Conservation (phyloP, 345 rosid genomes). For the Boechera stricta region DNA sequence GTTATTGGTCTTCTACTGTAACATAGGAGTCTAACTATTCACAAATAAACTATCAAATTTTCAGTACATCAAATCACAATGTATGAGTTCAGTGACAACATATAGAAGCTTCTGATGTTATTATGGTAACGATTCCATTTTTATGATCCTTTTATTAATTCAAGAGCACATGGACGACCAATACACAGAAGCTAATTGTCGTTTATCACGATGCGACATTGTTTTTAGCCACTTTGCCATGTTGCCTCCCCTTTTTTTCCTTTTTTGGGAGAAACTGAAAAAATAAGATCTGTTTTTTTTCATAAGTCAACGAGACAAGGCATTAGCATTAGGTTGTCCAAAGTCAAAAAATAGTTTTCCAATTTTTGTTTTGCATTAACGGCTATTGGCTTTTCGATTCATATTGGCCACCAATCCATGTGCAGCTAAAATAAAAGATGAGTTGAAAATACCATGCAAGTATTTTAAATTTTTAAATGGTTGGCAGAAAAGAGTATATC, state of each 20-base stretch:
- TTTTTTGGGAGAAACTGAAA: neutral
- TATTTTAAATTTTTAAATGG: neutral
- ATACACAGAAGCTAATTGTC: neutral
- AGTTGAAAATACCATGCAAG: conserved; percentile 1
- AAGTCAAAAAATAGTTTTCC: conserved; percentile 20
- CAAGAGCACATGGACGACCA: conserved; percentile 24
- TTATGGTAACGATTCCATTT: neutral
- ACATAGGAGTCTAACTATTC: neutral
- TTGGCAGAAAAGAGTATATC: conserved; percentile 10
- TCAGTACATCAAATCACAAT: neutral
- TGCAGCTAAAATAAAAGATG: neutral
- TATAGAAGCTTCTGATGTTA: neutral
- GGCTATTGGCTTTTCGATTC: neutral
- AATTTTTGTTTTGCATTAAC: neutral
- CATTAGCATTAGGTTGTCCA: neutral
- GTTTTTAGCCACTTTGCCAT: neutral
- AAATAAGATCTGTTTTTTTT: neutral
- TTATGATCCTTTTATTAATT: neutral
- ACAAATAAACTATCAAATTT: neutral
- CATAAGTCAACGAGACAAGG: conserved; percentile 11
- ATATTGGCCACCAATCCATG: conserved; percentile 25
- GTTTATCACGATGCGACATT: neutral
- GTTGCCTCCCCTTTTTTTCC: neutral
- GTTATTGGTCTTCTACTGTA: neutral
- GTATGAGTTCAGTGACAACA: neutral